Evolutionary conservation across 768 basidiomycete genomes (phyloP), one percentile per base, ranked within the genome.

Genomic region (Collybia sp.): DNA sequence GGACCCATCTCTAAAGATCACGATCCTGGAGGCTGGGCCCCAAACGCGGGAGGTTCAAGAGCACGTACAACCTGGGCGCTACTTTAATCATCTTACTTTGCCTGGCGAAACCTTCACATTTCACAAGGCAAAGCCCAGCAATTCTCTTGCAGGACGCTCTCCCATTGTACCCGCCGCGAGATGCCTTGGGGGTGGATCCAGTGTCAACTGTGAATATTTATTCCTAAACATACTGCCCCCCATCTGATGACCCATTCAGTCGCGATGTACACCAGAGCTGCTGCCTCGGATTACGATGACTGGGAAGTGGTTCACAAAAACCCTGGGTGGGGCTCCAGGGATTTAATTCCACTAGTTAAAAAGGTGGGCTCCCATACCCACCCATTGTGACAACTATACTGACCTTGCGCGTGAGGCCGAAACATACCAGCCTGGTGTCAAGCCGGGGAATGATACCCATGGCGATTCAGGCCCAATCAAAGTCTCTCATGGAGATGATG

Each of bases 281-380:
- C 77, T 6, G 75, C 79, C 1, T 83, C 81, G 0, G 84, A 86
- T 55, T 83, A 77, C 40, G 79, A 86, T 50, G 77, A 78, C 42
- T 85, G 83, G 83, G 73, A 76, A 54, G 62, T 48, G 1, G 57
- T 66, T 2, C 59, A 76, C 18, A 68, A 67, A 3, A 83, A 84
- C 55, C 60, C 72, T 1, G 83, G 82, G 1, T 86, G 84, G 84
- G 68, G 80, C 5, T 76, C 78, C 0, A 64, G 69, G 40, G 65
- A 77, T 19, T 55, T 86, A 4, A 72, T 85, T 25, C 82, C 83
- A 0, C 61, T 83, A 12, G 50, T 82, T 25, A 75, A 66, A 50
- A 83, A 83, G 72, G 84, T 77, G 46, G 6, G 43, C 42, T 34
- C 2, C n/a, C 13, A 2, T 20, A 15, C 44, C 31, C 20, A 17